Conservation (phyloP, 352 stramenopile species). For the Globisporangium radiosum region DNA sequence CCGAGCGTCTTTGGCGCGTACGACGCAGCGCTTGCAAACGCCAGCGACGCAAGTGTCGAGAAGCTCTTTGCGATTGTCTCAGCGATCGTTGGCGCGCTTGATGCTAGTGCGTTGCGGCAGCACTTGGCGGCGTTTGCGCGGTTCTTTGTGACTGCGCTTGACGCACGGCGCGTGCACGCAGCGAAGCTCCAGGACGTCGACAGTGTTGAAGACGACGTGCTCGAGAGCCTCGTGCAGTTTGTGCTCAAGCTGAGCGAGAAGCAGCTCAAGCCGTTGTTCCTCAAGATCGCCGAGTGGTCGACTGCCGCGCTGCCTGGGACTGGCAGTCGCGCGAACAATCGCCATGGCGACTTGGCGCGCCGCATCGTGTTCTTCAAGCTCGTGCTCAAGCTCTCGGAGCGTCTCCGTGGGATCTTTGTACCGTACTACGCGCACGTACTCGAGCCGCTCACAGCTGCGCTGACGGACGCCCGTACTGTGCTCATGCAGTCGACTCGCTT, state of each 20-base stretch:
- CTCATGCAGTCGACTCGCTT: slow-evolving; percentile 31
- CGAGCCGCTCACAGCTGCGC: slow-evolving; percentile 38
- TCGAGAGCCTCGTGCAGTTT: slow-evolving; percentile 75
- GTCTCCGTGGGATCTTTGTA: slow-evolving; percentile 83
- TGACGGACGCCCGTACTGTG: slow-evolving; percentile 44
- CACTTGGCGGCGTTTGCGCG: slow-evolving; percentile 70
- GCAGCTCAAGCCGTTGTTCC: slow-evolving; percentile 85
- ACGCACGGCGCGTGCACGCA: slow-evolving; percentile 64
- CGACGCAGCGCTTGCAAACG: slow-evolving; percentile 50
- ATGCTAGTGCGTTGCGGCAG: slow-evolving; percentile 44
- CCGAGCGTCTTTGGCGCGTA: slow-evolving; percentile 63
- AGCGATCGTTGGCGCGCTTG: slow-evolving; percentile 49
- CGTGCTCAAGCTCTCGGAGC: slow-evolving; percentile 70
- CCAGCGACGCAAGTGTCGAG: slow-evolving; percentile 41
- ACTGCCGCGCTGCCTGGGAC: slow-evolving; percentile 25
- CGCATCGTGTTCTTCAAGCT: slow-evolving; percentile 81
- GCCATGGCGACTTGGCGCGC: slow-evolving; percentile 32
- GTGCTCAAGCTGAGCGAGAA: slow-evolving; percentile 86
- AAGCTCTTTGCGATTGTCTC: slow-evolving; percentile 69
- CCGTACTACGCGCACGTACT: slow-evolving; percentile 82
- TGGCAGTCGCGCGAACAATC: slow-evolving; percentile 5
- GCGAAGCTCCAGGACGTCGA: slow-evolving; percentile 51
- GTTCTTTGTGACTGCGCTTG: slow-evolving; percentile 77
- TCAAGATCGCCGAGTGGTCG: slow-evolving; percentile 79
- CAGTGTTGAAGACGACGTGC: slow-evolving; percentile 65